Base-by-base conservation (phyloP, 140 eudicot genomes). In the Erigeron philadelphicus region DNA sequence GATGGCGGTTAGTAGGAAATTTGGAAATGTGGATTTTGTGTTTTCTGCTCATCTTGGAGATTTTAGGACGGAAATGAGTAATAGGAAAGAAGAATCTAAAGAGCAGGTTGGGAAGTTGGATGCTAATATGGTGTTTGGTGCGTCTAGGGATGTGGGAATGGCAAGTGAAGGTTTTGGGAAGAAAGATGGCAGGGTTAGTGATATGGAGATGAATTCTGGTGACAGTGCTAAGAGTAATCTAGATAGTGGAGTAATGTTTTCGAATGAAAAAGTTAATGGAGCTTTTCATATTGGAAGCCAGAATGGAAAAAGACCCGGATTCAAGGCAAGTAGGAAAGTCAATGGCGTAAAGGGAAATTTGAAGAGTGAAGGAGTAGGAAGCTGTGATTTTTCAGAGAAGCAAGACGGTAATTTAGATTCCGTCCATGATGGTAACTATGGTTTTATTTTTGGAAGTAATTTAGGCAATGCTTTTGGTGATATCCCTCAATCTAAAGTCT, bases 211-310 rank as follows among this genome's bases (percentile, higher is more conserved):
- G 9, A 50, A 49, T 12, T 72, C 55, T 11, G 64, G 71, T 18
- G 64, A 41, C 18, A 42, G 21, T 72, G 79, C 41, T 49, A 63
- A 84, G 21, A 57, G 16, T 48, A 75, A 66, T 46, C 25, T 56
- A 18, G 67, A 57, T 66, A 1, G 17, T 63, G 80, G 42, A 66
- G n/a, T 60, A 48, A 58, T 65, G 62, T 75, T 49, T 63, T 46
- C 69, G 59, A 75, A 69, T 41, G 62, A 68, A 55, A 56, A 68
- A 70, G 67, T 52, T n/a, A 60, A 71, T 19, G 78, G 79, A 41
- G 68, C 11, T 56, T 86, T 76, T 78, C 71, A 75, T 61, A 49
- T 75, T 70, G 88, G 84, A 63, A 43, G 5, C 43, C 69, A 73
- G 55, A 15, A 66, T 16, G 75, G 72, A 18, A 75, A 19, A 40